Base-by-base conservation (phyloP, 768 basidiomycete genomes). In the Galerina marginata region DNA sequence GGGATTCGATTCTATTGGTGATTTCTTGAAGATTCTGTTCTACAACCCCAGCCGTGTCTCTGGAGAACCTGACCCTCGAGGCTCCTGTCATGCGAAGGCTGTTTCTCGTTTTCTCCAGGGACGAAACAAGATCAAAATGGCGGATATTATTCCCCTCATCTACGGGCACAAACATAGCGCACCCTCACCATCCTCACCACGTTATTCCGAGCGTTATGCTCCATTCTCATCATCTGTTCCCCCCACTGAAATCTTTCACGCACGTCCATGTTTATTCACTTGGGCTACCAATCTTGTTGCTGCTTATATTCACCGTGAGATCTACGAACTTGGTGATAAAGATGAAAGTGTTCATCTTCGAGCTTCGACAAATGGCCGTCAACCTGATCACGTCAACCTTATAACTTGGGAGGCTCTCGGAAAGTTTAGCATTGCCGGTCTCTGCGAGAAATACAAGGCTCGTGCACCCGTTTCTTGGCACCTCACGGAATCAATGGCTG, bases 401-500 rank as follows among this genome's bases (percentile, higher is more conserved):
- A 15, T 50, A 9, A 50, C 49, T 37, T 50, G 49, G 49, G 49
- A 50, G 11, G 49, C 56, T 47, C 33, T 63, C 12, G 54, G 50
- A 23, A 38, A 59, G 29, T 61, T 67, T 29, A 66, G 63, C 37
- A 66, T 71, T 42, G 25, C 64, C 6, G n/a, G 10, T 15, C 48
- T 64, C 1, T 47, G 47, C 15, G 42, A 62, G 4, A 64, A 62
- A 51, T 68, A 64, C 47, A 48, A 56, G 39, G n/a, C 33, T 2
- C 42, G 62, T 1, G 68, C 53, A 36, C 47, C 56, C 6, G 56
- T 63, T 29, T 37, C 59, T 1, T 71, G 65, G 67, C 60, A 60
- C 49, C 43, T 68, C 1, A 65, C 67, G 9, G 68, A 70, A 33
- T 40, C 52, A 5, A 68, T 70, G 69, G 63, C 62, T n/a, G 67